Conservation (phyloP, 306 rosid genomes). For the Amphicarpaea edgeworthii region DNA sequence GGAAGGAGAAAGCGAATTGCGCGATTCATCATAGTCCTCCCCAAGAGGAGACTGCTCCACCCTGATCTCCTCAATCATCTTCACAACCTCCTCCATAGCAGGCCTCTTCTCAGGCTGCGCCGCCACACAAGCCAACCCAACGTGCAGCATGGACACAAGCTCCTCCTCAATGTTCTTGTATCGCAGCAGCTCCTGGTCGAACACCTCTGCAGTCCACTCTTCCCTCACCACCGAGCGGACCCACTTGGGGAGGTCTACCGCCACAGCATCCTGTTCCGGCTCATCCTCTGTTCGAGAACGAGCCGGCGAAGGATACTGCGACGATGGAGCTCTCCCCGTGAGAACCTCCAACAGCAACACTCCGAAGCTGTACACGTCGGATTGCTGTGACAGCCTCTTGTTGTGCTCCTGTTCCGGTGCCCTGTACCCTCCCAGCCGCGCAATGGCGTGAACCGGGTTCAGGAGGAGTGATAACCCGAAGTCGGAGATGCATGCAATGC, state of each 20-base stretch:
- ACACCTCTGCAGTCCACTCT: constrained; percentile 99
- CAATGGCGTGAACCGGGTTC: constrained; percentile 93
- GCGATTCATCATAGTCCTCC: constrained; percentile 90
- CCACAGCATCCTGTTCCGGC: constrained; percentile 49
- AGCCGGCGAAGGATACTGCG: constrained; percentile 70
- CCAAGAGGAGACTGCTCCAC: constrained; percentile 96
- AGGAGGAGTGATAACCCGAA: constrained; percentile 83
- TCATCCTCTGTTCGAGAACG: constrained; percentile 56
- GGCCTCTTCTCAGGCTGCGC: constrained; percentile 91
- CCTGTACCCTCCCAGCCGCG: constrained; percentile 89
- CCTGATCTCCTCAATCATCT: constrained; percentile 93
- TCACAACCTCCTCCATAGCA: constrained; percentile 77
- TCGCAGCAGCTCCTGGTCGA: constrained; percentile 86
- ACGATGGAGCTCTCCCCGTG: constrained; percentile 83
- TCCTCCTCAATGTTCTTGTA: constrained; percentile 99
- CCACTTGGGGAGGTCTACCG: constrained; percentile 88
- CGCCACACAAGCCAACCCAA: constrained; percentile 82
- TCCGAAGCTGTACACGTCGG: constrained; percentile 91
- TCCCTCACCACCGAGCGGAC: constrained; percentile 92
- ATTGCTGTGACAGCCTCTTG: constrained; percentile 81
- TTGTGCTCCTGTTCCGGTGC: constrained; percentile 89
- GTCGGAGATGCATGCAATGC: constrained; percentile 91
- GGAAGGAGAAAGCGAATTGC: constrained; percentile 88
- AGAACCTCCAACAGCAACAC: constrained; percentile 87
- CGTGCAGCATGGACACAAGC: constrained; percentile 93